phyloP scores from a whole-genome alignment of 805 yeast species.

The Metschnikowia corniflorae region DNA sequence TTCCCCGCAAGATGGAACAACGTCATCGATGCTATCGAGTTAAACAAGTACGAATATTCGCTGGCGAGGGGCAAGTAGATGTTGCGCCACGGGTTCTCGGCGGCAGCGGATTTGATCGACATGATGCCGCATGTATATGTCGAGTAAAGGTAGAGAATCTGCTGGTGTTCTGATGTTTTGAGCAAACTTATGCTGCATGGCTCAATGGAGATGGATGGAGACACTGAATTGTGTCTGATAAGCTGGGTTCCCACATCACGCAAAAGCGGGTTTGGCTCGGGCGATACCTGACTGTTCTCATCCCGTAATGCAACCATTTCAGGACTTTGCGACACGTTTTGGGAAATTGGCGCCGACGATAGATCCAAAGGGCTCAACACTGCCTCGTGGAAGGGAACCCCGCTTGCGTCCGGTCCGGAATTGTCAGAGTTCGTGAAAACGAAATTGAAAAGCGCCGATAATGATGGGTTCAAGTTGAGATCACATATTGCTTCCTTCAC shows the following conservation, averaged over 20 bases:
- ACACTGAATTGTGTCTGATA: constrained; percentile 8
- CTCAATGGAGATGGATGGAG: constrained; percentile 10
- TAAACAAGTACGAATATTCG: constrained; percentile 53
- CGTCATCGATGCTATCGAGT: constrained; percentile 66
- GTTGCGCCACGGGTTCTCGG: constrained; percentile 67
- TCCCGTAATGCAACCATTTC: neutral
- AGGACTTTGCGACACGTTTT: neutral
- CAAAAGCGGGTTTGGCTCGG: constrained; percentile 1
- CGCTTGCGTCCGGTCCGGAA: no score
- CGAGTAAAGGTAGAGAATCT: constrained; percentile 32
- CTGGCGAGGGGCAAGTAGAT: constrained; percentile 53
- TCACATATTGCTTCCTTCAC: constrained; percentile 16
- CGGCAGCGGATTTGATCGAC: constrained; percentile 61
- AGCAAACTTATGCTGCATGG: constrained; percentile 14
- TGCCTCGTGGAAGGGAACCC: constrained; percentile 3
- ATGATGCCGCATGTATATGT: constrained; percentile 44
- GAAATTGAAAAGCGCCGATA: constrained; percentile 36
- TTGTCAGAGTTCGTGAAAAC: constrained; percentile 29
- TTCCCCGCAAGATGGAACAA: constrained; percentile 50
- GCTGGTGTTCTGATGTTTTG: constrained; percentile 33
- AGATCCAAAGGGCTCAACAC: constrained; percentile 28
- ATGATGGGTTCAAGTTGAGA: constrained; percentile 32
- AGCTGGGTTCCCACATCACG: constrained; percentile 10
- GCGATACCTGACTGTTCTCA: neutral
- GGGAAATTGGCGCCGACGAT: constrained; percentile 1